Conservation (phyloP, 331 rosid genomes). For the Malus hybrid region DNA sequence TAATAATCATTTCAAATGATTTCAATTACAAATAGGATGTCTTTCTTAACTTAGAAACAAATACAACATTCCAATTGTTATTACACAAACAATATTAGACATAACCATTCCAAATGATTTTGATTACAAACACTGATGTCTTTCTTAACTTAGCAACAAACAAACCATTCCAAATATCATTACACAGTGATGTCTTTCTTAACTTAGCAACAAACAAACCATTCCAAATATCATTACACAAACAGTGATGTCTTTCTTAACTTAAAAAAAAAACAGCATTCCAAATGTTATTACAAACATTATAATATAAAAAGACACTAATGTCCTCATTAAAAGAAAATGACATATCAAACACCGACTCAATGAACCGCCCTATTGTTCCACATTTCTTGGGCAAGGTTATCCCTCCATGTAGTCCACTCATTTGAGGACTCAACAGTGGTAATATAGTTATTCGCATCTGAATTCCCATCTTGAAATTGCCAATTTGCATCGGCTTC, state of each 20-base stretch:
- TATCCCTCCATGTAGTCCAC: not conserved
- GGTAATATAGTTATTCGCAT: not conserved
- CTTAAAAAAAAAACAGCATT: no score
- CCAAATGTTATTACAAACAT: not conserved
- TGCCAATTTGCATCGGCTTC: no score
- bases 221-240: not conserved
- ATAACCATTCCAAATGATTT: no score
- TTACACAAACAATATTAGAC: no score
- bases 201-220: no score
- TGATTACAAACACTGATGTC: no score
- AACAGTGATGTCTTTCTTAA: not conserved
- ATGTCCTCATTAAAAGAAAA: not conserved
- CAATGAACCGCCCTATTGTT: not conserved
- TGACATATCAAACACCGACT: not conserved
- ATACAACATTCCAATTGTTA: no score
- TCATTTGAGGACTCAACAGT: not conserved
- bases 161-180: not conserved
- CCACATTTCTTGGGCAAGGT: not conserved
- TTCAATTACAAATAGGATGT: no score
- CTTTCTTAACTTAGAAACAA: no score
- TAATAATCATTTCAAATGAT: no score
- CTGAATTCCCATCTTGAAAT: no score
- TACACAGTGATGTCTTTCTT: not conserved
- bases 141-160: no score
- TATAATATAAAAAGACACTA: not conserved